Base-by-base conservation (phyloP, 345 rosid genomes). In the Streptanthus diversifolius region DNA sequence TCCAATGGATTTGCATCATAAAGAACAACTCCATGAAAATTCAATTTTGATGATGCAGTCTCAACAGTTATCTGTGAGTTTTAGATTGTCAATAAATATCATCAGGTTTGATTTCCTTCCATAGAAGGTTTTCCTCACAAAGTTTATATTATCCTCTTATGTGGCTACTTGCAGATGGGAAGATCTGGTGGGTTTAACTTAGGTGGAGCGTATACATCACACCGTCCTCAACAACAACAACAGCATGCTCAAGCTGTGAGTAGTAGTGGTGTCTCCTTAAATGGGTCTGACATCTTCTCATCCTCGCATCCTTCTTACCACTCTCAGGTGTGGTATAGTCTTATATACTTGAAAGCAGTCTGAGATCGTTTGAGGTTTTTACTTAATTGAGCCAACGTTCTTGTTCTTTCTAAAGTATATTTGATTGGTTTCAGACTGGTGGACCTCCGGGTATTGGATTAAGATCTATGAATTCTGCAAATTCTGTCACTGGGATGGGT, bases 11-110 rank as follows among this genome's bases (percentile, higher is more conserved):
- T 58, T 93, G 82, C 99, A 91, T 70, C 96, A 85, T 77, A 89
- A 93, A 77, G 99, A 93, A 56, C 91, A 91, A 81, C 83, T 89
- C 79, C 96, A 89, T 81, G 96, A 93, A 54, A 93, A 84, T 80
- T 56, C 97, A 9, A 72, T 87, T 76, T 83, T 90, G 45, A 83
- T 91, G 95, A 89, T 93, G 95, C 98, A 89, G 79, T 87, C 96
- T 74, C 98, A 93, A 82, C 96, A 88, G 75, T 93, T 88, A 77
- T 84, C 91, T 58, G 99, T 95, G 80, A 83, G 98, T 78, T 47
- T 24, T 49, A 30, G 63, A 45, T 10, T 61, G 33, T 70, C 12
- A 36, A 59, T 27, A 56, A 39, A 35, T 66, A 24, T 55, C 61
- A 61, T 57, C 57, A 64, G 44, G 15, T 36, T 70, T 76, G 29